These are phyloP conservation scores for Madurella fahalii DNA, from an alignment of 2,329 filamentous ascomycete species.

Conservation along the genomic window DNA sequence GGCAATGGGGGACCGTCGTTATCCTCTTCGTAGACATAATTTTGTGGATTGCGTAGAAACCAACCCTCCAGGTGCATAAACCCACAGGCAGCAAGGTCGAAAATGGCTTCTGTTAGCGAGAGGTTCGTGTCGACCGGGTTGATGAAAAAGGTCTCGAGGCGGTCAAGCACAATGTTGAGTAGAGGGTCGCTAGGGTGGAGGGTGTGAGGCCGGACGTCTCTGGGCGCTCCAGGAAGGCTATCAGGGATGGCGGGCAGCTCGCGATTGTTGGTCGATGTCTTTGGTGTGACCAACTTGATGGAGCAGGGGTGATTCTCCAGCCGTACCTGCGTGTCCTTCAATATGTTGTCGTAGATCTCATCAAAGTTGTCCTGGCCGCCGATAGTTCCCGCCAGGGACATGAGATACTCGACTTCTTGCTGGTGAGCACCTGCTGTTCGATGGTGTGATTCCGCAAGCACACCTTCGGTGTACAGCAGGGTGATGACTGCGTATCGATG, in stretches of 20 bases:
- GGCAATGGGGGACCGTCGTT: slow-evolving; percentile 39
- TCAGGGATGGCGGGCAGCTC: slow-evolving; percentile 53
- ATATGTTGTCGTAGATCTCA: slow-evolving; percentile 65
- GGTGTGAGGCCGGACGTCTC: slow-evolving; percentile 57
- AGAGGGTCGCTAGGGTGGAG: slow-evolving; percentile 60
- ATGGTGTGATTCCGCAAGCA: slow-evolving; percentile 49
- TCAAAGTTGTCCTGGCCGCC: slow-evolving; percentile 68
- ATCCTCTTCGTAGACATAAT: slow-evolving; percentile 54
- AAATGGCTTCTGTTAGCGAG: slow-evolving; percentile 75
- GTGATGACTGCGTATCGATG: slow-evolving; percentile 80
- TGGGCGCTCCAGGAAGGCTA: slow-evolving; percentile 56
- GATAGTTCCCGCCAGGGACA: slow-evolving; percentile 63
- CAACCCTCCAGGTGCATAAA: slow-evolving; percentile 86
- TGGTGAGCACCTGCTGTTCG: slow-evolving; percentile 72
- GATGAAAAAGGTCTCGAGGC: slow-evolving; percentile 76
- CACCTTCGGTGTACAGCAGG: slow-evolving; percentile 63
- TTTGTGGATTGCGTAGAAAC: slow-evolving; percentile 70
- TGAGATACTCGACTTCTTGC: slow-evolving; percentile 68
- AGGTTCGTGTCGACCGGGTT: slow-evolving; percentile 92
- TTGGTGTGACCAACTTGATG: slow-evolving; percentile 61
- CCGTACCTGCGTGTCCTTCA: slow-evolving; percentile 66
- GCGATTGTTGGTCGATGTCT: slow-evolving; percentile 52
- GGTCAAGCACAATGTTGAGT: slow-evolving; percentile 61
- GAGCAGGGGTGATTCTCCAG: slow-evolving; percentile 73
- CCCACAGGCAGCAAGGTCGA: slow-evolving; percentile 79